Base-by-base conservation (phyloP, 2,329 filamentous ascomycete genomes). In the Thermoascus crustaceus region DNA sequence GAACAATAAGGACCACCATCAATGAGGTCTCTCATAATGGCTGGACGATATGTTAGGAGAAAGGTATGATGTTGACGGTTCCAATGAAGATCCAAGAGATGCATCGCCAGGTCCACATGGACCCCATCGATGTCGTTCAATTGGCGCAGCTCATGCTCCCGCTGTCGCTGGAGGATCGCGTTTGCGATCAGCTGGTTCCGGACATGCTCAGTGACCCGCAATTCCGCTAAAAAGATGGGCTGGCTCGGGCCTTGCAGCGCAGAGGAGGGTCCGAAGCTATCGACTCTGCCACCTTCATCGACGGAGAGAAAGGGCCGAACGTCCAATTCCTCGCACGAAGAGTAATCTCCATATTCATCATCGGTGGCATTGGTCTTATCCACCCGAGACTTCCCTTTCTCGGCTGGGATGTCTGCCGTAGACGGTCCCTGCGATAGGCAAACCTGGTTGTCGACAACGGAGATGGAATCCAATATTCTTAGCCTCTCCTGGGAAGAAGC, bases 61-160 rank as follows among this genome's bases (percentile, higher is more conserved):
- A 56, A 63, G 0, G 54, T 55, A 32, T 60, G 54, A 37, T 64
- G 60, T 40, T 63, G 61, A 5, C 61, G 49, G 37, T 49, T 59
- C 61, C 61, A 63, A 43, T 64, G 61, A 5, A 64, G 39, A 30
- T 62, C 51, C 10, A 66, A 45, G 7, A 64, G 47, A 40, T 64
- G 60, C 22, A 56, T 43, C 5, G 56, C 61, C 3, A 63, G 35
- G 4, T 61, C 52, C n/a, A n/a, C 20, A 9, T 27, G 44, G 3
- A 48, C 38, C 2, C 47, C 47, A 16, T 42, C 42, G 11, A 50
- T 40, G 10, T 37, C 35, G 11, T 40, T 36, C 26, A 35, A 38
- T 18, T 21, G 34, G 8, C 38, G 42, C 19, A 48, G 38, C 5
- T 44, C 38, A 18, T 44, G 40, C 13, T 48, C 47, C 11, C 41